Base-by-base conservation (phyloP, 2,329 filamentous ascomycete species). In the Fusarium tjaetaba region DNA sequence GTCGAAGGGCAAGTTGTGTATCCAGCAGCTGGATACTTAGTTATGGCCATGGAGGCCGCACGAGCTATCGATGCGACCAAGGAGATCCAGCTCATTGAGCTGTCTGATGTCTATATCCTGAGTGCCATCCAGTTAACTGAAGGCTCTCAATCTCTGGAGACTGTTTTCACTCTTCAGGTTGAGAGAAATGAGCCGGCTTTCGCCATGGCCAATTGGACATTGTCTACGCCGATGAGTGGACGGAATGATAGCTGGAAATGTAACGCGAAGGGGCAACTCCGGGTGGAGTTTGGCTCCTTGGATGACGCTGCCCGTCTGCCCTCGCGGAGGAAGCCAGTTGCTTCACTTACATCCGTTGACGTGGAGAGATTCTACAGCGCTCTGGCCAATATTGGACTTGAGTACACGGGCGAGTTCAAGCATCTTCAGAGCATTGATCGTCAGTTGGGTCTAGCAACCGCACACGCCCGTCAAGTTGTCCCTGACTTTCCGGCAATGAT, bases 11-110 rank as follows among this genome's bases (percentile, higher is more conserved):
- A 83, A 20, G 72, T 80, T 18, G 74, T 87, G 1, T 85, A 85
- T 38, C 85, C 85, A 0, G 80, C 73, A 1, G 79, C 84, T 13
- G 82, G 76, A 0, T 85, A 83, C 55, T 39, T 84, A 1, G 73
- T 77, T 7, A 83, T 84, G 79, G 82, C 79, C 3, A 69, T 83
- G 2, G 83, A 85, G 39, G 52, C 76, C 8, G 69, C 66, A 3
- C 63, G 67, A 2, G 61, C 71, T 22, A 65, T 53, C 11, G 34
- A 39, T 41, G 13, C 32, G 24, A 51, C 13, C 4, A 60, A 51
- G 24, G 22, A 22, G 9, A 28, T 51, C 13, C 45, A 43, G 16
- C 45, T 57, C 7, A n/a, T 63, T 13, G 64, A 67, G 16, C 16
- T 63, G 2, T 49, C 43, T 11, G 59, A 65, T 10, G 56, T 62